Evolutionary conservation across 1,284 basidiomycete species (phyloP), one percentile per base, ranked within the genome.

Genomic region (Porphyrellus sp.): DNA sequence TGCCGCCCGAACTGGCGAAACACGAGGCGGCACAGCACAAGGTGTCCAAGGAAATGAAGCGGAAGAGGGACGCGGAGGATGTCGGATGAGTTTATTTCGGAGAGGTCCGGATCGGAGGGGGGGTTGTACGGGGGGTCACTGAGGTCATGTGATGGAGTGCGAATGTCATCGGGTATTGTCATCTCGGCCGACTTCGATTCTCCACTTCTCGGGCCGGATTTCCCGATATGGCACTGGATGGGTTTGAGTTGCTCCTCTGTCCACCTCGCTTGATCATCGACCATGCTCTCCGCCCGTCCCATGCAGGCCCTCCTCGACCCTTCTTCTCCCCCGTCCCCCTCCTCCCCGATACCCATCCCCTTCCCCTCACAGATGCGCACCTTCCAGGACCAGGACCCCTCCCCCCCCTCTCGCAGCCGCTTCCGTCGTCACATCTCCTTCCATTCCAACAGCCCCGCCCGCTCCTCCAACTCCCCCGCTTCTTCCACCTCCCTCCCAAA

Each of bases 1-100:
- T 95, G 55, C 80, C 93, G 15, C 72, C 79, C 7, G 94, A 98
- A 64, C 76, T 98, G 41, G 91, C 91, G 12, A 85, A 88, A 60
- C 94, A 98, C 69, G 92, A 95, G 64, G 77, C 91, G 0, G 92
- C 94, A 5, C 89, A 93, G 71, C 87, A 92, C 65, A 86, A 86
- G 69, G 83, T 95, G 43, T 89, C 92, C 42, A 77, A 84, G 62
- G 92, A 94, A 72, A 95, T 94, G 92, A 95, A 94, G 77, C 78
- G 89, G 59, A 91, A 91, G 74, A 78, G 89, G 34, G 89, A 91
- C 20, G 85, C 76, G 45, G 89, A 91, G 28, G 89, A 91, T 68
- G 71, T 75, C 64, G 83, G 79, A 30, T 81, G 70, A 77, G 1
- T 0, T 9, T 27, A 46, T 43, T 25, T 8, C 41, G 24, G 41